These are phyloP conservation scores for Pestalotiopsis fici DNA, from an alignment of 2,329 filamentous ascomycete genomes.

Conservation along the genomic window DNA sequence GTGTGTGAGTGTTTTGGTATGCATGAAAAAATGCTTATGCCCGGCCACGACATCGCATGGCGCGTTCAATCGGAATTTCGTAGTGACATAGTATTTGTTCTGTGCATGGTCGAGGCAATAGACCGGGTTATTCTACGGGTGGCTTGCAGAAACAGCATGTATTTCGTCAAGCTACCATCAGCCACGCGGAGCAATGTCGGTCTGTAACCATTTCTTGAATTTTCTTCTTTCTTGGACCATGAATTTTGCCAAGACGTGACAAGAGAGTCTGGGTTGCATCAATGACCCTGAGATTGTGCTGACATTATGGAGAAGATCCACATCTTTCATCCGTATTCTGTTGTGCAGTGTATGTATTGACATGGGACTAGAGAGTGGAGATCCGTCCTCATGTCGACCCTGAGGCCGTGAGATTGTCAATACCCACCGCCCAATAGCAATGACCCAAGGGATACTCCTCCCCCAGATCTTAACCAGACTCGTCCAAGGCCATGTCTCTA, in stretches of 20 bases:
- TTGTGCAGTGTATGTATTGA: too few species aligned
- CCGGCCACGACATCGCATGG: background rate
- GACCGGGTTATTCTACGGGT: background rate
- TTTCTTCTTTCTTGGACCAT: background rate
- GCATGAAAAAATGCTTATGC: background rate
- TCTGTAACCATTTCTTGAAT: background rate
- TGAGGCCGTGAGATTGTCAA: background rate
- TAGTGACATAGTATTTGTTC: background rate
- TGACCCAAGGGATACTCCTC: background rate
- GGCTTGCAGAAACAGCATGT: background rate
- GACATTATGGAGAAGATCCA: background rate
- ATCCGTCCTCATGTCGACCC: background rate
- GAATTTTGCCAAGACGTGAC: background rate
- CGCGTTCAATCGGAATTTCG: background rate
- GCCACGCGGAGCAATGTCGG: background rate
- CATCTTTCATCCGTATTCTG: background rate
- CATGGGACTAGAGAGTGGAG: background rate
- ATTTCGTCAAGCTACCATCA: background rate
- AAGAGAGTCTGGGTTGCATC: background rate
- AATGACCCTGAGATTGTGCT: background rate
- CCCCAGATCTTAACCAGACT: background rate
- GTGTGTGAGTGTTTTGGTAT: background rate
- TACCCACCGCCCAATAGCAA: background rate
- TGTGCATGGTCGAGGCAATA: background rate
- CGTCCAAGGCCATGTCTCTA: background rate